Percentiles rank a stretch among this genome's conserved stretches.
Conservation (phyloP, 495 filamentous ascomycete species). For the Aspergillus hancockii region DNA sequence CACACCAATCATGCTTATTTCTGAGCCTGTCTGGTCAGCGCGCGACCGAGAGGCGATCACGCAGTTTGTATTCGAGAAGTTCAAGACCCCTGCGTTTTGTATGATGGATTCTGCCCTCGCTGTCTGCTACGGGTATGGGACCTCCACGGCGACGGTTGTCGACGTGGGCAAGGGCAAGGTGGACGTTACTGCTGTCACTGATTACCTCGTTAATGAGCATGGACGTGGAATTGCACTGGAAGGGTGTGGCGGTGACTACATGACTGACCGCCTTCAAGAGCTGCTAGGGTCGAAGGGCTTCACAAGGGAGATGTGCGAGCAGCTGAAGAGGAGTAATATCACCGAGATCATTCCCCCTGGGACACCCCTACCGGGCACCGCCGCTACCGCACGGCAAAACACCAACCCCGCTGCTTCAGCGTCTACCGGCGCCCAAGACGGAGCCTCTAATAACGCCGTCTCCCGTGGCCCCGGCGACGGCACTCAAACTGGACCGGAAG, state of each 20-base stretch:
- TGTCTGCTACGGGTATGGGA: slow-evolving; percentile 79
- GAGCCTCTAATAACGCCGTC: slow-evolving; percentile 31
- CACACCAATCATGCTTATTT: slow-evolving; percentile 86
- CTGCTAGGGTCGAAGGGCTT: slow-evolving; percentile 71
- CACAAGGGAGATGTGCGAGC: slow-evolving; percentile 87
- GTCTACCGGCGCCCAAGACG: slow-evolving; percentile 51
- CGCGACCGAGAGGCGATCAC: slow-evolving; percentile 80
- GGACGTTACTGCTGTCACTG: slow-evolving; percentile 83
- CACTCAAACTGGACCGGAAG: slow-evolving; percentile 46
- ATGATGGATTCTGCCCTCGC: slow-evolving; percentile 84
- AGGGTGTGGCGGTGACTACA: slow-evolving; percentile 79
- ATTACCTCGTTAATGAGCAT: slow-evolving; percentile 65
- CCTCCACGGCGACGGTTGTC: slow-evolving; percentile 73
- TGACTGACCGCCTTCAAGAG: slow-evolving; percentile 74
- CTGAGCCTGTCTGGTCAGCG: slow-evolving; percentile 82
- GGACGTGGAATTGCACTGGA: slow-evolving; percentile 65
- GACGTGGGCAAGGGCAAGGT: slow-evolving; percentile 91
- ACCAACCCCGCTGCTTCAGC: slow-evolving; percentile 62
- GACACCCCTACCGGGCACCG: slow-evolving; percentile 55
- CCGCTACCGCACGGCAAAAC: slow-evolving; percentile 47
- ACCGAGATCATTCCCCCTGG: slow-evolving; percentile 83
- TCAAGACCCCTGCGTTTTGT: slow-evolving; percentile 86
- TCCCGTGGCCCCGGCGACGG: slow-evolving; percentile 54
- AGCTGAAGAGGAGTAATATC: slow-evolving; percentile 84
- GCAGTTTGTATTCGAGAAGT: slow-evolving; percentile 94